Evolutionary conservation across 2,329 filamentous ascomycete species (phyloP), one percentile per base, ranked within the genome.

Genomic region (Calonectria henricotiae): DNA sequence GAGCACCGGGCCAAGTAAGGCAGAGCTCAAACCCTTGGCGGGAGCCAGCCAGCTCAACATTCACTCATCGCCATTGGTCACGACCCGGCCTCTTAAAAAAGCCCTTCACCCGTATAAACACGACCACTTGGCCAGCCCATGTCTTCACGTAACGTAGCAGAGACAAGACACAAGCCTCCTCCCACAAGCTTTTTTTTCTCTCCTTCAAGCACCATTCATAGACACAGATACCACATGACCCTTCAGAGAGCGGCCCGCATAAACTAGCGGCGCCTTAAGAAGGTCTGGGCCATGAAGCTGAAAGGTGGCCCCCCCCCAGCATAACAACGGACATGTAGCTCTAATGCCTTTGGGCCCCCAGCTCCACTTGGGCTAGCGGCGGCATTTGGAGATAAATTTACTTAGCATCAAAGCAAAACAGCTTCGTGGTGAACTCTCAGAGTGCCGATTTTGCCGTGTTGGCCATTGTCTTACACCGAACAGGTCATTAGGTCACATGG

Each of bases 231-330:
- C 51, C 51, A 30, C 51, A 58, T 58, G 51, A 58, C 51, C 51
- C 35, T 39, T 58, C 51, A 58, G 12, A 20, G 6, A 58, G 51
- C 51, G 51, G 51, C 51, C 51, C 51, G 51, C 51, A 58, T 58
- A 58, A 58, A 58, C 51, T 58, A 58, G 51, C 51, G 51, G 51
- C 51, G 51, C 51, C 51, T 58, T 32, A 17, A 9, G 7, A 23
- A 58, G 51, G 51, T 58, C 51, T 58, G 20, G 51, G 51, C 51
- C 51, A 58, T 12, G 51, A 32, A 58, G 51, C 51, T 58, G 51
- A 58, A 13, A 20, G 30, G n/a, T 17, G 43, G n/a, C 27, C 27
- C 27, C 7, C 27, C 43, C 43, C 43, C 43, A n/a, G 43, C n/a
- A 46, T 46, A 23, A 23, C 7, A 11, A 20, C 3, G 8, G 15